phyloP scores from a whole-genome alignment of 2,329 filamentous ascomycete genomes.

The Alternaria solani region DNA sequence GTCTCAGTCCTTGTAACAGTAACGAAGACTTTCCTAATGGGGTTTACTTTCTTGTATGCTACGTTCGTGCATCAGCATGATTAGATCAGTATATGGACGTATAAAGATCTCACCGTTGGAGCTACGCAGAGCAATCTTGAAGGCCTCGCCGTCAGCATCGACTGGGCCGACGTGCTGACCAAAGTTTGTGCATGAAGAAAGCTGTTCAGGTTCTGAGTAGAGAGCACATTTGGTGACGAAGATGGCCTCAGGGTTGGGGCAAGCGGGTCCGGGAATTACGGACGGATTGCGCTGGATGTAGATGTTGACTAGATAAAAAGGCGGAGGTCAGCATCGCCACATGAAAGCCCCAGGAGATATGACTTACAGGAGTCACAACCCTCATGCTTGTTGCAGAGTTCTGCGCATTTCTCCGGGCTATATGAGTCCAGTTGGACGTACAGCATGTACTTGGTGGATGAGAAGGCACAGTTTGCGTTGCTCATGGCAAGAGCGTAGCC shows the following conservation, averaged over 20 bases:
- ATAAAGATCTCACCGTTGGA: slow-evolving; percentile 26
- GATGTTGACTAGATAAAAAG: slow-evolving; percentile 27
- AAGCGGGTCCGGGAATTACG: slow-evolving; percentile 11
- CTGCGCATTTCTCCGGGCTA: slow-evolving; percentile 12
- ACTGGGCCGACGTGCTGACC: slow-evolving; percentile 19
- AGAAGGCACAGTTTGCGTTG: slow-evolving; percentile 15
- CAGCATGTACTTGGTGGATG: slow-evolving; percentile 13
- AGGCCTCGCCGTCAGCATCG: slow-evolving; percentile 17
- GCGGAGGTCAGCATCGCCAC: background rate
- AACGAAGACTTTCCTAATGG: background rate
- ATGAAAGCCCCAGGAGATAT: too few species aligned
- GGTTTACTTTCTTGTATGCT: slow-evolving; percentile 8
- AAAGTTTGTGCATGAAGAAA: slow-evolving; percentile 13
- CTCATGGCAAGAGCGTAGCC: slow-evolving; percentile 10
- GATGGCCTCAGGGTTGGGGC: slow-evolving; percentile 27
- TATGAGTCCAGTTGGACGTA: slow-evolving; percentile 12
- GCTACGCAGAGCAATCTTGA: slow-evolving; percentile 17
- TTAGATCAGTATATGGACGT: background rate
- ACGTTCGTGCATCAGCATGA: background rate
- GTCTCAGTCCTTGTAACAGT: background rate
- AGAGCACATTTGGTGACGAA: slow-evolving; percentile 23
- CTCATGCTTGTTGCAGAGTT: slow-evolving; percentile 4
- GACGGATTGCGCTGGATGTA: slow-evolving; percentile 27
- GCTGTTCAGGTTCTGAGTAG: slow-evolving; percentile 12
- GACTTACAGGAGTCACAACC: slow-evolving; percentile 19